Base-by-base conservation (phyloP, 805 yeast species). In the Saccharomyces paradoxus region DNA sequence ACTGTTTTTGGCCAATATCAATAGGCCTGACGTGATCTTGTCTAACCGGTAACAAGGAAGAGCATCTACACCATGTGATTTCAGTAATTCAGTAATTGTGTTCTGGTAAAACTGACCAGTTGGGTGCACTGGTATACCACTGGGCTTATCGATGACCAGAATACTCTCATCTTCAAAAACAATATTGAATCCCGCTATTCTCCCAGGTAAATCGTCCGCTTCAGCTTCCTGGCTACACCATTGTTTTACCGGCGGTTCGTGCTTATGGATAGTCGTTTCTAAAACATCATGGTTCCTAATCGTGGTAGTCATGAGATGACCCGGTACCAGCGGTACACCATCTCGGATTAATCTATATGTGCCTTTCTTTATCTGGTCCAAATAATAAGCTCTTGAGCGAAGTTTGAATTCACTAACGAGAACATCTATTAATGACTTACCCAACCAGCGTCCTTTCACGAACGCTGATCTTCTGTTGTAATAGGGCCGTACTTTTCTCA, bases 51-150 rank as follows among this genome's bases (percentile, higher is more conserved):
- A 91, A 66, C 96, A 89, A 0, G 94, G 86, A 62, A 86, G 91
- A 2, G 82, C 90, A 4, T 69, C 49, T 32, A 54, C 72, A 30
- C 78, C 73, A 1, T 84, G 86, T 52, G 74, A 68, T 60, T 89
- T 94, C 61, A 92, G 70, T 4, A 90, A 77, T 64, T 83, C 85
- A 4, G 92, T 86, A 32, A 89, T 77, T 0, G 95, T 81, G 66
- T 84, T 81, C 67, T 82, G 81, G 65, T 90, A 68, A 75, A 83
- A 82, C 57, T 88, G 74, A 0, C 98, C 98, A 0, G 97, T 86
- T 2, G 99, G 98, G 67, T 94, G 99, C 1, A 89, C 92, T 0
- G 98, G 98, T 1, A 94, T 77, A 0, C 99, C 98, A 4, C 88
- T 78, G 0, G 99, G 99, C 61, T 94, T 94, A 69, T 92, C 92